phyloP scores from a whole-genome alignment of 768 basidiomycete species.

The Omphalotus guepiniiformis region DNA sequence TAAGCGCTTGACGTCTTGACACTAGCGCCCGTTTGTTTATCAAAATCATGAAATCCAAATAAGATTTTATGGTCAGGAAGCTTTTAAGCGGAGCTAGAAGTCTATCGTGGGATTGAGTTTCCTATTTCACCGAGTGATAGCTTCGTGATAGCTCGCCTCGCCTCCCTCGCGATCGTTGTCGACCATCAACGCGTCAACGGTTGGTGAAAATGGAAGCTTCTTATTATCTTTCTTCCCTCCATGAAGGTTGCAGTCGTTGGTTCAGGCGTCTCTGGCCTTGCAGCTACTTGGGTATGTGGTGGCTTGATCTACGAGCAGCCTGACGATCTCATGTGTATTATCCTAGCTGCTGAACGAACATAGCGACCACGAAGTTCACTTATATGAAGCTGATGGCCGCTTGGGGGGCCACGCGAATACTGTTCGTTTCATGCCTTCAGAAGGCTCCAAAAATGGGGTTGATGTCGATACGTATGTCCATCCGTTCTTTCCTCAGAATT shows the following conservation, averaged over 20 bases:
- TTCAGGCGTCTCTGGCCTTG: slow-evolving; percentile 76
- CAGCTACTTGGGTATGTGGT: slow-evolving; percentile 61
- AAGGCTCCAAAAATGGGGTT: slow-evolving; percentile 30
- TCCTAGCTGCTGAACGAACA: slow-evolving; percentile 66
- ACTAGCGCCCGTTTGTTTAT: too few species aligned
- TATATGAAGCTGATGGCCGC: slow-evolving; percentile 64
- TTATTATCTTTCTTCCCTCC: neutral
- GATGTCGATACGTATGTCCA: slow-evolving; percentile 66
- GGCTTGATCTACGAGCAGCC: neutral
- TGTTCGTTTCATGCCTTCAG: slow-evolving; percentile 44
- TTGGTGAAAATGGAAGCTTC: neutral
- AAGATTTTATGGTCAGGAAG: too few species aligned
- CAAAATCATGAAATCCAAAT: too few species aligned
- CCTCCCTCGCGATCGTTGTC: neutral
- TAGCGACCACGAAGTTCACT: slow-evolving; percentile 69
- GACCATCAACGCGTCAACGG: neutral
- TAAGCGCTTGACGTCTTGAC: too few species aligned
- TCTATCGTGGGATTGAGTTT: too few species aligned
- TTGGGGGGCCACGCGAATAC: slow-evolving; percentile 80
- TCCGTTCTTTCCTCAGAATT: neutral
- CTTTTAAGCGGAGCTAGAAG: too few species aligned
- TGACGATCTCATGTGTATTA: neutral
- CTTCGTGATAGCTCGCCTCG: too few species aligned
- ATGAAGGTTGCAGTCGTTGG: slow-evolving; percentile 74
- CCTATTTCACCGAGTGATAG: too few species aligned